Base-by-base conservation (phyloP, 106 monocot genomes). In the Apostasia ramifera region DNA sequence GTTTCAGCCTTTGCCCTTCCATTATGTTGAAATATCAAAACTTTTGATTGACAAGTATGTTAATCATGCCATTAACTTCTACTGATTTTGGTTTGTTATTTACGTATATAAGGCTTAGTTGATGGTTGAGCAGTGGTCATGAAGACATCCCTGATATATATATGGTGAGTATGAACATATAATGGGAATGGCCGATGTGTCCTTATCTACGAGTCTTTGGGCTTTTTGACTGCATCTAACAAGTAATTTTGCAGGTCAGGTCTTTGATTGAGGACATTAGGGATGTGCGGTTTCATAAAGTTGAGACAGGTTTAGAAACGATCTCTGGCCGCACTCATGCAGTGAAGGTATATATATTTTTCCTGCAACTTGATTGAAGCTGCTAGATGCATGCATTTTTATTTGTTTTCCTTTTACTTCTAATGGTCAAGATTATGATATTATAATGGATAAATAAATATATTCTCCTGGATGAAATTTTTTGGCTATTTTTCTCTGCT, bases 281-380 rank as follows among this genome's bases (percentile, higher is more conserved):
- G 76, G 86, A 86, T 88, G 95, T 95, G 65, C 80, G 95, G 44
- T 95, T 95, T 70, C 91, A 91, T 77, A 95, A 95, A 76, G 95
- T 95, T 70, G 95, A 95, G 72, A 82, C 74, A 68, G 95, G 95
- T 26, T 82, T 95, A 72, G 88, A 91, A 80, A 88, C 86, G 5
- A 95, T 95, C 78, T 86, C 91, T 76, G 94, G 88, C 44, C 83
- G 94, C 3, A 95, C 94, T 40, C 88, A 95, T 86, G 95, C 91
- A 64, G 89, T 92, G 47, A 92, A 92, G 88, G 95, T 91, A 81
- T 53, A 50, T 66, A 14, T 37, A 50, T 50, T 5, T 8, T 50
- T 8, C 40, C 45, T 46, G 11, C 65, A 65, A 65, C 26, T 3
- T 12, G 46, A 47, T 63, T 63, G n/a, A 14, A n/a, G 40, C 44